Evolutionary conservation across 352 stramenopile species (phyloP).

Genomic region (Phytopythium ostracodes): DNA sequence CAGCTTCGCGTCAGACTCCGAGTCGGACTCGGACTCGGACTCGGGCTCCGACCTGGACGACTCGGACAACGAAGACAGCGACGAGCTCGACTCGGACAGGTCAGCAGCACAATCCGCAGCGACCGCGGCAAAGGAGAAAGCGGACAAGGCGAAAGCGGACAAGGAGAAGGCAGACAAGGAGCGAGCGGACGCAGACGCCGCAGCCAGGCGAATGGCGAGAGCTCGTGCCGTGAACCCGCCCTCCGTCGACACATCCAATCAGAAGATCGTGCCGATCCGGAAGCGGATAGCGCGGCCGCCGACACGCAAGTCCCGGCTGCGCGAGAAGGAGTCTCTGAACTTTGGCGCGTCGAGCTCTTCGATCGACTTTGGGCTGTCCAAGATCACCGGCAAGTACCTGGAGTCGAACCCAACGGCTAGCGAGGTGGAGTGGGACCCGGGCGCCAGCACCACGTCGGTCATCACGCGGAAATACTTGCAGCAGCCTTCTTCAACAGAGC

Average conservation of each 20-base stretch:
- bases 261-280: conserved; percentile 7
- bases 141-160: not conserved
- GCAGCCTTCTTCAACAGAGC: not conserved
- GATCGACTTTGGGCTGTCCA: conserved; percentile 6
- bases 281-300: conserved; percentile 3
- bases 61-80: conserved; percentile 12
- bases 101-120: not conserved
- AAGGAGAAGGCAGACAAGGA: not conserved
- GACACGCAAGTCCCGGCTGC: conserved; percentile 3
- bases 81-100: conserved; percentile 10
- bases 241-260: conserved; percentile 1
- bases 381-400: not conserved
- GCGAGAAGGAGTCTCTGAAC: conserved; percentile 29
- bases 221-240: not conserved
- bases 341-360: conserved; percentile 34
- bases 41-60: conserved; percentile 10
- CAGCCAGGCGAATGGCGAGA: not conserved
- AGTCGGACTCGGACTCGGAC: conserved; percentile 44
- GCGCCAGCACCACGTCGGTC: conserved; percentile 25
- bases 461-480: conserved; percentile 34
- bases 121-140: not conserved
- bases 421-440: conserved; percentile 8
- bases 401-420: not conserved
- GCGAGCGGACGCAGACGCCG: not conserved
- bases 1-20: conserved; percentile 29